Percentiles rank a stretch among this genome's conserved stretches.
phyloP scores from a whole-genome alignment of 2,329 filamentous ascomycete genomes.

The Trichoderma brevicompactum region DNA sequence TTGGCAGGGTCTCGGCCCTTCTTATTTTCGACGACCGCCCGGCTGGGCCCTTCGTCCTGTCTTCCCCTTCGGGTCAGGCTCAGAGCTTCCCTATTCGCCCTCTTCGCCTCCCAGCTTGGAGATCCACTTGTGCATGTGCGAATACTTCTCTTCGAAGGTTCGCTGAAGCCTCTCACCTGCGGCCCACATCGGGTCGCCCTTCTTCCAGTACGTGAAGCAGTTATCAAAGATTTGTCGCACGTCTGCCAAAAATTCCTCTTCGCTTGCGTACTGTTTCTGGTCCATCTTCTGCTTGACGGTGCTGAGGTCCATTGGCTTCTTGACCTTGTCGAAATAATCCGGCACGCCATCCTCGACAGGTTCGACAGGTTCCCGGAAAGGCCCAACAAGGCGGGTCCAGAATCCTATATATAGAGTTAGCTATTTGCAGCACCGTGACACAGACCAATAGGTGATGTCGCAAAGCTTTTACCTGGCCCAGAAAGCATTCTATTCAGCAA shows the following conservation, averaged over 20 bases:
- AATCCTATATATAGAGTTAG: slow-evolving; percentile 52
- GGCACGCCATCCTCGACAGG: slow-evolving; percentile 61
- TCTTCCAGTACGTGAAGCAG: slow-evolving; percentile 67
- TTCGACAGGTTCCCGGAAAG: slow-evolving; percentile 64
- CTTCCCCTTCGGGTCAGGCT: neutral
- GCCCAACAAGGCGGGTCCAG: slow-evolving; percentile 68
- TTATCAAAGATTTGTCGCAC: slow-evolving; percentile 66
- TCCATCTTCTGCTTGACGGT: slow-evolving; percentile 67
- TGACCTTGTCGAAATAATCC: slow-evolving; percentile 65
- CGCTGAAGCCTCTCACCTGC: slow-evolving; percentile 63
- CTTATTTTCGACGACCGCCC: neutral
- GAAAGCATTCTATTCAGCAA: slow-evolving; percentile 64
- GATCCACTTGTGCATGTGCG: slow-evolving; percentile 64
- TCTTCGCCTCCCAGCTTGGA: slow-evolving; percentile 54
- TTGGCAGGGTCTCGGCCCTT: neutral
- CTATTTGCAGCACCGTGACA: neutral
- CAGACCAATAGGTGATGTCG: neutral
- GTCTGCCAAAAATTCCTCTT: slow-evolving; percentile 60
- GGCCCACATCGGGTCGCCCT: slow-evolving; percentile 58
- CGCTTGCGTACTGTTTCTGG: slow-evolving; percentile 52
- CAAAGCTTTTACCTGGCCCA: slow-evolving; percentile 56
- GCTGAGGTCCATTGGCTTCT: slow-evolving; percentile 64
- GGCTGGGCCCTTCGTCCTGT: neutral
- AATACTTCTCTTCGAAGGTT: slow-evolving; percentile 62
- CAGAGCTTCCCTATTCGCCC: slow-evolving; percentile 32